A percentile compares a stretch with the other conserved stretches of the same genome.
phyloP scores from a whole-genome alignment of 495 filamentous ascomycete genomes.

The Aspergillus campestris region DNA sequence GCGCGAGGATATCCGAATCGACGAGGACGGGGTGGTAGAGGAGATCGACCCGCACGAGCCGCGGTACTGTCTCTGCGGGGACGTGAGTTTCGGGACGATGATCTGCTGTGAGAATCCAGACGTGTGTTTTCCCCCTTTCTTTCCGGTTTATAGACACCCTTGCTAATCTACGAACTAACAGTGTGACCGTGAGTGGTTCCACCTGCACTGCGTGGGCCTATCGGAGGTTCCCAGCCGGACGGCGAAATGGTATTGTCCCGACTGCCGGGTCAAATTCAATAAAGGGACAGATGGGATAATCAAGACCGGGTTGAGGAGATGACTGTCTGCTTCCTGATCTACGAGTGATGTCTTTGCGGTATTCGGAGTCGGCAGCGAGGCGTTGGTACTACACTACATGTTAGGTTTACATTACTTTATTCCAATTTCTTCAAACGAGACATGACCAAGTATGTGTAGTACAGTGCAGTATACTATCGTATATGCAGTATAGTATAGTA shows the following conservation, averaged over 20 bases:
- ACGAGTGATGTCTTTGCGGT: too few relatives aligned
- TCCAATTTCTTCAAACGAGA: too few relatives aligned
- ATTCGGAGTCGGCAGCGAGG: too few relatives aligned
- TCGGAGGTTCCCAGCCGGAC: constrained; percentile 64
- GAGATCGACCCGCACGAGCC: constrained; percentile 82
- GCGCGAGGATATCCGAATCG: constrained; percentile 36
- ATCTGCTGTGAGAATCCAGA: constrained; percentile 87
- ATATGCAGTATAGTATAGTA: too few relatives aligned
- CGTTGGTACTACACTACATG: too few relatives aligned
- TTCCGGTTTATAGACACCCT: neutral
- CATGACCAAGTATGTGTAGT: too few relatives aligned
- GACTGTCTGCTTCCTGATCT: constrained; percentile 1
- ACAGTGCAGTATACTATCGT: too few relatives aligned
- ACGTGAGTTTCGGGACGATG: constrained; percentile 92
- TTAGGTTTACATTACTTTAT: too few relatives aligned
- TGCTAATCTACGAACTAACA: constrained; percentile 28
- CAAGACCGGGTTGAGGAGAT: constrained; percentile 26
- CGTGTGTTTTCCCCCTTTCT: constrained; percentile 48
- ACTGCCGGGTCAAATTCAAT: constrained; percentile 62
- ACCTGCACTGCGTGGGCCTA: constrained; percentile 79
- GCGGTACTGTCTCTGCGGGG: constrained; percentile 81
- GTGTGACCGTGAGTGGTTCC: constrained; percentile 84
- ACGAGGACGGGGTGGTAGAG: constrained; percentile 48
- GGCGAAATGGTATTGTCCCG: constrained; percentile 92
- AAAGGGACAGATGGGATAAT: constrained; percentile 40